Evolutionary conservation across 306 rosid genomes (phyloP).

Genomic region (Cicer arietinum): DNA sequence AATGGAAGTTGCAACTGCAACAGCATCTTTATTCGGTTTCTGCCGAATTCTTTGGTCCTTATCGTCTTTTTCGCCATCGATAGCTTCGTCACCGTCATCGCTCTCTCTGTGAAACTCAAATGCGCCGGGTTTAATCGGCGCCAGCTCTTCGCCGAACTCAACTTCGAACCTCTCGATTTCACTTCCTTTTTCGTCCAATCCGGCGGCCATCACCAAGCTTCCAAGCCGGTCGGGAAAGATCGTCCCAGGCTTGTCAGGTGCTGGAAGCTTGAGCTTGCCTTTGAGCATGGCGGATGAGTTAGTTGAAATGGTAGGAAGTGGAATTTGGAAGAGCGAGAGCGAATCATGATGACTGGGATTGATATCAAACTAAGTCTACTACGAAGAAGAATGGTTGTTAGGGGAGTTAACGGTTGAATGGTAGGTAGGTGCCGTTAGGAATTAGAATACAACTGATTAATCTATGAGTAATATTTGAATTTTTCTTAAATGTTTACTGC

Average conservation of each 20-base stretch:
- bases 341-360: neutral
- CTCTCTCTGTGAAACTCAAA: conserved; percentile 47
- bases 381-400: conserved; percentile 59
- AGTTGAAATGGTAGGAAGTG: conserved; percentile 30
- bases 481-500: too few relatives aligned
- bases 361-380: conserved; percentile 40
- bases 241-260: conserved; percentile 54
- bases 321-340: neutral
- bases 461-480: too few relatives aligned
- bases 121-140: conserved; percentile 63
- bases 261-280: conserved; percentile 72
- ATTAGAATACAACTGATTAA: too few relatives aligned
- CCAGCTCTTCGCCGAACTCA: conserved; percentile 78
- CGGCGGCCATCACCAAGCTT: conserved; percentile 59
- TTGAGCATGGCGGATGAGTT: conserved; percentile 59
- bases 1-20: conserved; percentile 49
- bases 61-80: neutral
- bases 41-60: conserved; percentile 38
- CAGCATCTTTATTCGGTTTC: conserved; percentile 42
- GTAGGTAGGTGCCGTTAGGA: conserved; percentile 43
- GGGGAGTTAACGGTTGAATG: conserved; percentile 56
- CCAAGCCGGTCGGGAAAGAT: conserved; percentile 68
- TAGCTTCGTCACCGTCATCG: conserved; percentile 6
- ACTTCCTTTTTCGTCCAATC: conserved; percentile 51
- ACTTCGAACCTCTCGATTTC: conserved; percentile 46